Base-by-base conservation (phyloP, 2,329 filamentous ascomycete species). In the Talaromyces sp. region DNA sequence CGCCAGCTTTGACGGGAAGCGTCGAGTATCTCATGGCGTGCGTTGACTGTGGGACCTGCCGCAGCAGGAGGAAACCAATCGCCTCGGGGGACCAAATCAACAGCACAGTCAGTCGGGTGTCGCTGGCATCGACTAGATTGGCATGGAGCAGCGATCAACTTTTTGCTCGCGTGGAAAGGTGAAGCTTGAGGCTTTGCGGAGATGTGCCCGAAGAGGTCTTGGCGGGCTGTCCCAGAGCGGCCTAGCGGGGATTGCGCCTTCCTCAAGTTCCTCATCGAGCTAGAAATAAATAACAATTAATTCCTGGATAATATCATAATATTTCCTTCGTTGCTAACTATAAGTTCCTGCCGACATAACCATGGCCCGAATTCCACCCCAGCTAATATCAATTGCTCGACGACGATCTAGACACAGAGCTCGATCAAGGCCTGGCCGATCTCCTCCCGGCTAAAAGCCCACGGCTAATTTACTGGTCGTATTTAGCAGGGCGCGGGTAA, bases 21-120 rank as follows among this genome's bases (percentile, higher is more conserved):
- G 53, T 21, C 21, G 58, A 50, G 21, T 50, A 41, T 50, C 59
- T 57, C 59, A 60, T 60, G 55, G 26, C 46, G 54, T 46, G n/a
- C 4, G 32, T 38, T 17, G 32, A 31, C 29, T 31, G 13, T 17
- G 13, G 32, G 32, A n/a, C 32, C 32, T 35, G 32, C 32, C 32
- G 14, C 32, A 35, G 32, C 32, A 35, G 32, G 31, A 35, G 32
- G 32, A 35, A 35, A 14, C 32, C 32, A 35, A 35, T 35, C 32
- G 13, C 32, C 32, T 35, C 26, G 26, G 32, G 29, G 32, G 32
- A 17, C 17, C 14, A 17, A n/a, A n/a, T 46, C 19, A 24, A 24
- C 43, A 46, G 19, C 27, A n/a, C 46, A n/a, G 26, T 46, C 43
- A 24, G 19, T 17, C 21, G 2, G 43, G 21, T 24, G 21, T 46